These are phyloP conservation scores for Zygoascus meyerae DNA, from an alignment of 1,139 yeast genomes.

Conservation along the genomic window DNA sequence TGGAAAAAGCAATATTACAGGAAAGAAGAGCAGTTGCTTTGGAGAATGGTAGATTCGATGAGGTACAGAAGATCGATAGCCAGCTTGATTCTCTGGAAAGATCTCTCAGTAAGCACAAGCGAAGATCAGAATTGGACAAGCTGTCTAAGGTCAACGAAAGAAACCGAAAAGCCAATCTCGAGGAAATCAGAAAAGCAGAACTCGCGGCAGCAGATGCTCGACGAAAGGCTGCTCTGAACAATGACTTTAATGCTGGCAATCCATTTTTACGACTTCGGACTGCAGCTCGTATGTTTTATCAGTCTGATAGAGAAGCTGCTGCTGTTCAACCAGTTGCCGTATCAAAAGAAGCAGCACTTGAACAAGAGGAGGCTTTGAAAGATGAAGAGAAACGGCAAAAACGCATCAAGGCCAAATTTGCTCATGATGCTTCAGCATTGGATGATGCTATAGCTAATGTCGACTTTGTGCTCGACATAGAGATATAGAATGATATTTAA, in stretches of 20 bases:
- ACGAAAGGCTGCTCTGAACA: conserved; percentile 39
- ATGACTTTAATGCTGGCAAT: conserved; percentile 53
- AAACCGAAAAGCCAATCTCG: conserved; percentile 75
- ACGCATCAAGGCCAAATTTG: conserved; percentile 24
- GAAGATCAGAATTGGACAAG: conserved; percentile 28
- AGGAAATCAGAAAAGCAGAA: conserved; percentile 76
- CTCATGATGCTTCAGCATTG: conserved; percentile 22
- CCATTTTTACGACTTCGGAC: conserved; percentile 90
- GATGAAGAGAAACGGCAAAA: conserved; percentile 27
- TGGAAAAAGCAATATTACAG: conserved; percentile 64
- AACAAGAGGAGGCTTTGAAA: conserved; percentile 18
- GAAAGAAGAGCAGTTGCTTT: conserved; percentile 73
- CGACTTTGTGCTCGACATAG: conserved; percentile 42
- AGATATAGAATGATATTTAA: conserved; percentile 22
- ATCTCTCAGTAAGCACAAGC: conserved; percentile 19
- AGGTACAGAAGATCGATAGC: conserved; percentile 49
- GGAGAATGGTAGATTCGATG: conserved; percentile 53
- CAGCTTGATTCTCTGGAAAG: conserved; percentile 43
- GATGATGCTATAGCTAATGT: conserved; percentile 45
- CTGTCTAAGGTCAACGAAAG: conserved; percentile 70
- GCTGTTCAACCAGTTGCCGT: conserved; percentile 34
- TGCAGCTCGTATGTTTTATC: conserved; percentile 74
- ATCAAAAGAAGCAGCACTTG: conserved; percentile 34
- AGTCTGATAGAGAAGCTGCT: conserved; percentile 40
- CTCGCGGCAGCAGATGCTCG: conserved; percentile 53